Percentiles rank a stretch among this genome's conserved stretches.
Conservation (phyloP, 2,329 filamentous ascomycete species). For the Trichophyton verrucosum region DNA sequence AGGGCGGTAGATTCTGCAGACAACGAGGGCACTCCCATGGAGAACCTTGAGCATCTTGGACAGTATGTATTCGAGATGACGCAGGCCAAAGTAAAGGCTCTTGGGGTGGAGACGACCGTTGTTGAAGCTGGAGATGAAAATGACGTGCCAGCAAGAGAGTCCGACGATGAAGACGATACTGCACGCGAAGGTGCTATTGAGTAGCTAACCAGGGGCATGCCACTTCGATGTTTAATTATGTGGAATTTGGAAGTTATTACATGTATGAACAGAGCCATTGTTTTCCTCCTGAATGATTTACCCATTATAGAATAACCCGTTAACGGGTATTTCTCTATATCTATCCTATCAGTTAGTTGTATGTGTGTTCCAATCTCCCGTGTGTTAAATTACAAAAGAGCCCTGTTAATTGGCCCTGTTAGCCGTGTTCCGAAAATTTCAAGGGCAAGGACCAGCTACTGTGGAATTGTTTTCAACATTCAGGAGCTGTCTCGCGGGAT, state of each 20-base stretch:
- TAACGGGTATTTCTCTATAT: not conserved
- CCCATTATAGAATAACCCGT: not conserved
- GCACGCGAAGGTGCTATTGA: conserved; percentile 5
- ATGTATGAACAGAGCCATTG: not conserved
- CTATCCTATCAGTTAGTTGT: too few species aligned
- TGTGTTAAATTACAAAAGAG: too few species aligned
- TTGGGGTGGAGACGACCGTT: conserved; percentile 36
- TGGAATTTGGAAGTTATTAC: not conserved
- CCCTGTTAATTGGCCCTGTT: not conserved
- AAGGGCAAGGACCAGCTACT: not conserved
- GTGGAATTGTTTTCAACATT: not conserved
- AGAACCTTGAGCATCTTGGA: conserved; percentile 82
- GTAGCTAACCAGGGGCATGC: not conserved
- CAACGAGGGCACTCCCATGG: conserved; percentile 56
- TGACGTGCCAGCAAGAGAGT: conserved; percentile 23
- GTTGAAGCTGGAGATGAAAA: conserved; percentile 19
- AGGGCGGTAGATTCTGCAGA: conserved; percentile 34
- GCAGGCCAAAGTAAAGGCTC: conserved; percentile 50
- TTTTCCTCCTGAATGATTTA: not conserved
- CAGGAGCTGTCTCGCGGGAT: not conserved
- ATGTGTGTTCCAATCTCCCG: too few species aligned
- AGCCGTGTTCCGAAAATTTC: not conserved
- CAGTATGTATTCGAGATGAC: conserved; percentile 98
- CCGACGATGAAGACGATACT: conserved; percentile 18
- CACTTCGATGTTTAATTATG: not conserved